Conservation (phyloP, 352 stramenopile genomes). For the Globisporangium abappressorium region DNA sequence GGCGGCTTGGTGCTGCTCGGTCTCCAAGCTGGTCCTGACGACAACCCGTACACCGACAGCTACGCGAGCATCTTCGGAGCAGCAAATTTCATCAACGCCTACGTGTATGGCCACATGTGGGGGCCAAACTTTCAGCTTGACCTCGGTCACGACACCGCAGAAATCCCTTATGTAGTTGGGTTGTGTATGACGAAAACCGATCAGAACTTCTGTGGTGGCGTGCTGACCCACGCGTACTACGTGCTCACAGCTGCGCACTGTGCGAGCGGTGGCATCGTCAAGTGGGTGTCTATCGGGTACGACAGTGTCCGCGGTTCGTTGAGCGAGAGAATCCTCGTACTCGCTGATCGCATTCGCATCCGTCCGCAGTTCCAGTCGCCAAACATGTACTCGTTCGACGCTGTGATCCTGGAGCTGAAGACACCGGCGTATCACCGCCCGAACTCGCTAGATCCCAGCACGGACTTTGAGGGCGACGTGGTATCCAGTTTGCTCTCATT, state of each 20-base stretch:
- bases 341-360: slow-evolving; percentile 24
- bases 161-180: neutral
- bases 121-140: too few species aligned
- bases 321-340: neutral
- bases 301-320: too few species aligned
- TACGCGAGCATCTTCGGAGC: neutral
- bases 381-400: slow-evolving; percentile 21
- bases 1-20: neutral
- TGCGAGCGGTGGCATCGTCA: slow-evolving; percentile 11
- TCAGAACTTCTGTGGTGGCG: slow-evolving; percentile 6
- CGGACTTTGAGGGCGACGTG: too few species aligned
- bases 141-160: too few species aligned
- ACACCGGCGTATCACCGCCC: too few species aligned
- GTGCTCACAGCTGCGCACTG: slow-evolving; percentile 11
- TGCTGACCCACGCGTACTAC: slow-evolving; percentile 2
- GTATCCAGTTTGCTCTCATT: too few species aligned
- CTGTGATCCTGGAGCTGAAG: too few species aligned
- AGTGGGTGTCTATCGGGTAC: slow-evolving; percentile 19
- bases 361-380: slow-evolving; percentile 19
- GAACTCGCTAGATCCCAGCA: too few species aligned
- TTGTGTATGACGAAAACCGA: neutral
- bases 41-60: neutral
- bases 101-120: neutral
- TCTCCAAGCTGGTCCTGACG: neutral
- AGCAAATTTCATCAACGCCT: slow-evolving; percentile 14